phyloP scores from a whole-genome alignment of 2,329 filamentous ascomycete species.

The Alternaria infectoria region DNA sequence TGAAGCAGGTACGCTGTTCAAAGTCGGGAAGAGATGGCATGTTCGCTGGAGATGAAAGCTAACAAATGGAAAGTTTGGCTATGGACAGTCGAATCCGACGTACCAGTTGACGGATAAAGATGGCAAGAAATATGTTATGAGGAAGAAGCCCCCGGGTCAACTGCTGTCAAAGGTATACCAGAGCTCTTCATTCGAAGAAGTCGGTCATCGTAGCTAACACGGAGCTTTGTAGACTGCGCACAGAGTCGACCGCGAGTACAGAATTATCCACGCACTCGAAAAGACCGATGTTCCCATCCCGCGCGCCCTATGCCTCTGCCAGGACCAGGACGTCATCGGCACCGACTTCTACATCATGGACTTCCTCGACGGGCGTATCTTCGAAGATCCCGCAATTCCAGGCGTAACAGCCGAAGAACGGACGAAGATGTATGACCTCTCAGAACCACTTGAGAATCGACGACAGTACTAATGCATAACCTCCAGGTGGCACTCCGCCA shows the following conservation, averaged over 20 bases:
- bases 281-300: constrained; percentile 85
- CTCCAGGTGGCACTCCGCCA: constrained; percentile 77
- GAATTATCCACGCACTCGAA: constrained; percentile 83
- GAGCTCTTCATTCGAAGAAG: not conserved
- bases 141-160: constrained; percentile 97
- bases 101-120: constrained; percentile 83
- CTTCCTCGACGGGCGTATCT: constrained; percentile 91
- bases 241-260: constrained; percentile 94
- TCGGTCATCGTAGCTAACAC: not conserved
- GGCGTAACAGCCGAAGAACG: constrained; percentile 72
- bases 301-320: constrained; percentile 81
- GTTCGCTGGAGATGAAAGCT: not conserved
- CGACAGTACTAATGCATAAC: not conserved
- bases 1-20: constrained; percentile 76
- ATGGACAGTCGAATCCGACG: constrained; percentile 96
- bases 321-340: constrained; percentile 79
- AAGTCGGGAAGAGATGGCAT: not conserved
- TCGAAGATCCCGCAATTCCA: constrained; percentile 85
- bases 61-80: constrained; percentile 74
- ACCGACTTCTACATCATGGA: constrained; percentile 98
- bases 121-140: constrained; percentile 80
- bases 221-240: constrained; percentile 73
- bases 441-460: not conserved
- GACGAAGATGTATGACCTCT: constrained; percentile 64
- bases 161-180: constrained; percentile 68